Evolutionary conservation across 2,329 filamentous ascomycete genomes (phyloP), one percentile per base, ranked within the genome.

Genomic region (Talaromyces amestolkiae): DNA sequence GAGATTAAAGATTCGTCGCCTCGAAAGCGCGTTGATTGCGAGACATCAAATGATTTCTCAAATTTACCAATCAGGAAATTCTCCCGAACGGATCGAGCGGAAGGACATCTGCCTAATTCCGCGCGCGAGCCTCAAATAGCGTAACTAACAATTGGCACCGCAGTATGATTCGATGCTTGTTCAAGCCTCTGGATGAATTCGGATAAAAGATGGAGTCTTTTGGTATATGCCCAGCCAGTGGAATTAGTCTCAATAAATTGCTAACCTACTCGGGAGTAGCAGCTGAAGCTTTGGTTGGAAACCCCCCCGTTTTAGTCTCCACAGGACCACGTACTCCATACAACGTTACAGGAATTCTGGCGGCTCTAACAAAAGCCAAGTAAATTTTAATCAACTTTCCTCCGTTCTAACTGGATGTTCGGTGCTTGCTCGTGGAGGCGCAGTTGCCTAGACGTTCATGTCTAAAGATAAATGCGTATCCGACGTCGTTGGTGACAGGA

Each of bases 31-130:
- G 17, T 19, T n/a, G 31, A 22, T 54, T 19, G 31, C 27, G 19
- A 35, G 10, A 4, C 9, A 22, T 22, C 8, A 37, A 7, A 33
- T 35, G 27, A 19, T 31, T 13, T 15, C 41, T 17, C 1, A 37
- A 9, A 8, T 54, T 5, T 35, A 35, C 31, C 35, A n/a, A 7
- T 54, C 8, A 15, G 53, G 53, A 11, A 39, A 22, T 35, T 22
- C 37, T 24, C n/a, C 11, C 53, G 33, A 56, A 56, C 53, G 53
- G 53, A 56, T 24, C 53, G 33, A 56, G 19, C 51, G 53, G 53
- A 37, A 56, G 33, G 53, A 56, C 8, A 35, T 22, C n/a, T 22
- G 53, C 24, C 47, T 53, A 33, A 53, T 33, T 53, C 8, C 49
- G 17, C 24, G 47, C 27, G 24, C 22, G 47, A 51, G 24, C 47